Evolutionary conservation across 352 stramenopile species (phyloP), one percentile per base, ranked within the genome.

Genomic region (Pythium dissotocum): DNA sequence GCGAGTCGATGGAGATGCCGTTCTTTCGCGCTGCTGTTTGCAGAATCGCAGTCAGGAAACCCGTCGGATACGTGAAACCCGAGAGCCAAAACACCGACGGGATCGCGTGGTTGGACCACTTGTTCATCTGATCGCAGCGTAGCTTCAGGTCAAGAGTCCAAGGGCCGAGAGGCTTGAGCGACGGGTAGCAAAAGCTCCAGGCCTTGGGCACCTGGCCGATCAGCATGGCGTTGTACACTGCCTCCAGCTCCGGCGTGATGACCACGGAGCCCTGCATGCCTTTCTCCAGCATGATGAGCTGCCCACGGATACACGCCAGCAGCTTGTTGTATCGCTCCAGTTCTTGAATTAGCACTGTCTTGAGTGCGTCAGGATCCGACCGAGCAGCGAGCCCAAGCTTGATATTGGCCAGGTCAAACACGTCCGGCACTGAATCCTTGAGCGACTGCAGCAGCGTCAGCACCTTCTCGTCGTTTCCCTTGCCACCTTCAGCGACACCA

Each of bases 11-110:
- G 9, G 94, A 93, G 61, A 98, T 87, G 21, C 93, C 95, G 72
- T 98, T 98, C 76, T 97, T 97, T 36, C 96, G 90, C 18, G 96
- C 96, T 54, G 89, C 91, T 0, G 92, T 98, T 67, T 99, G 96
- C 53, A 99, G 76, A 35, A 99, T 66, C n/a, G 96, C 96, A 0
- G 96, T 99, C 6, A 99, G 74, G 59, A 99, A 99, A 5, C 93
- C 91, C 30, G 94, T 99, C 21, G 96, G 96, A 66, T 99, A 99
- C 10, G 96, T 99, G 65, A 99, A 98, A 4, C 94, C 96, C 3
- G 91, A 84, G 7, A 99, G 87, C 96, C 97, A 99, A 64, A 99
- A 98, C 10, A 97, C 87, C 42, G 79, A 76, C 16, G 96, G 96
- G 26, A 97, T 73, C 0, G 74, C 79, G 28, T 87, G 76, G 49